Evolutionary conservation across 306 rosid genomes (phyloP).

Genomic region (Quercus variabilis): DNA sequence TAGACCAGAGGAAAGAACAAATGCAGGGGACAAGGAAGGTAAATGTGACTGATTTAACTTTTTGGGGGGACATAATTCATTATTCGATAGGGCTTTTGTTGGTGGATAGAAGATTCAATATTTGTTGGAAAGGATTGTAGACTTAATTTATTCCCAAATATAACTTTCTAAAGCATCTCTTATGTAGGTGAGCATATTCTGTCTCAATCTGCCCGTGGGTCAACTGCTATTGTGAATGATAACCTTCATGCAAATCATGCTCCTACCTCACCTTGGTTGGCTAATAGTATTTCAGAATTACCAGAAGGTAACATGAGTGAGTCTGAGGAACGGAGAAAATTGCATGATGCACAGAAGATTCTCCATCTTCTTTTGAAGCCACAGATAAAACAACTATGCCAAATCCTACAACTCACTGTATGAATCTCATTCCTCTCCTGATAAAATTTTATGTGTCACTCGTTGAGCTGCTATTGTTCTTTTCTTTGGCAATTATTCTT

Average conservation of each 20-base stretch:
- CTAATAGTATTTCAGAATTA: slow-evolving; percentile 3
- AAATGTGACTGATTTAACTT: slow-evolving; percentile 17
- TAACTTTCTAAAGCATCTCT: slow-evolving; percentile 25
- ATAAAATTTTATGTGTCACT: not conserved
- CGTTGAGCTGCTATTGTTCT: slow-evolving; percentile 2
- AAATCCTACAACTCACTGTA: slow-evolving; percentile 44
- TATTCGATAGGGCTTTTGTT: slow-evolving; percentile 1
- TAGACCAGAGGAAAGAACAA: slow-evolving; percentile 35
- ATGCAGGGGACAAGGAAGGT: slow-evolving; percentile 52
- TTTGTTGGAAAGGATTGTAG: not conserved
- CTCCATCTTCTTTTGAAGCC: slow-evolving; percentile 41
- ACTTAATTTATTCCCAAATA: slow-evolving; percentile 15
- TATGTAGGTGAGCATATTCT: slow-evolving; percentile 43
- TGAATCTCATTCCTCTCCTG: slow-evolving; percentile 14
- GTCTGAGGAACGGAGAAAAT: slow-evolving; percentile 24
- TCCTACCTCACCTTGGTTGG: slow-evolving; percentile 2
- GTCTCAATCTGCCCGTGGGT: slow-evolving; percentile 23
- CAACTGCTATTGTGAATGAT: slow-evolving; percentile 28
- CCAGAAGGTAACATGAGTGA: slow-evolving; percentile 20
- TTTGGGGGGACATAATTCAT: not conserved
- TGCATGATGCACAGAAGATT: slow-evolving; percentile 28
- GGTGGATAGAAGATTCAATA: slow-evolving; percentile 18
- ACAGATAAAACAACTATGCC: slow-evolving; percentile 36
- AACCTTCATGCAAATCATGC: slow-evolving; percentile 3
- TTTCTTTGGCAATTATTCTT: not conserved